Conservation (phyloP, 2,329 filamentous ascomycete genomes). For the Lecanosticta acicola region DNA sequence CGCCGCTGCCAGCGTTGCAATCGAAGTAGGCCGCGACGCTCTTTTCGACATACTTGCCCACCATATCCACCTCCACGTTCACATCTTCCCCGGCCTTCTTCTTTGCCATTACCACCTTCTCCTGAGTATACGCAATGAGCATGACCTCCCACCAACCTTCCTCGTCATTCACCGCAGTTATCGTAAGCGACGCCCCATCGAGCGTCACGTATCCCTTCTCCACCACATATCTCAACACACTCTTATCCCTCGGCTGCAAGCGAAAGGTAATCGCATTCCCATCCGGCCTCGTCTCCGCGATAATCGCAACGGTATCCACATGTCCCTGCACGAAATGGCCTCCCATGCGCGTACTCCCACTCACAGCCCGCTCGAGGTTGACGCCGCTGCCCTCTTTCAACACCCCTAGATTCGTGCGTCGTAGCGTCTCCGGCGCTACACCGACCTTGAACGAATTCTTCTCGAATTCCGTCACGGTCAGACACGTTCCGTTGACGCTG, state of each 20-base stretch:
- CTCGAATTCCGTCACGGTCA: constrained; percentile 77
- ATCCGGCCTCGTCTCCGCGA: constrained; percentile 68
- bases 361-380: constrained; percentile 91
- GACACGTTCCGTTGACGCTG: constrained; percentile 88
- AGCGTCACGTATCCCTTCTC: constrained; percentile 95
- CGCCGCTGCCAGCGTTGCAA: constrained; percentile 45
- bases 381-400: constrained; percentile 63
- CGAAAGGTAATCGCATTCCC: constrained; percentile 87
- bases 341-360: constrained; percentile 88
- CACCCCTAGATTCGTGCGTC: constrained; percentile 85
- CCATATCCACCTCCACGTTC: constrained; percentile 90
- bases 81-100: constrained; percentile 77
- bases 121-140: constrained; percentile 95
- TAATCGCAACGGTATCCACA: constrained; percentile 80
- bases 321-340: constrained; percentile 98
- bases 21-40: constrained; percentile 76
- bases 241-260: constrained; percentile 63
- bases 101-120: constrained; percentile 73
- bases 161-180: constrained; percentile 79
- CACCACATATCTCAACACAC: constrained; percentile 78
- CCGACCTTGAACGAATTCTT: constrained; percentile 73
- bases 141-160: constrained; percentile 92
- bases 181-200: constrained; percentile 88
- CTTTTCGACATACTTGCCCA: constrained; percentile 83
- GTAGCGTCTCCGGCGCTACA: constrained; percentile 90